These are phyloP conservation scores for Vigna angularis DNA, from an alignment of 306 rosid species.

Conservation along the genomic window DNA sequence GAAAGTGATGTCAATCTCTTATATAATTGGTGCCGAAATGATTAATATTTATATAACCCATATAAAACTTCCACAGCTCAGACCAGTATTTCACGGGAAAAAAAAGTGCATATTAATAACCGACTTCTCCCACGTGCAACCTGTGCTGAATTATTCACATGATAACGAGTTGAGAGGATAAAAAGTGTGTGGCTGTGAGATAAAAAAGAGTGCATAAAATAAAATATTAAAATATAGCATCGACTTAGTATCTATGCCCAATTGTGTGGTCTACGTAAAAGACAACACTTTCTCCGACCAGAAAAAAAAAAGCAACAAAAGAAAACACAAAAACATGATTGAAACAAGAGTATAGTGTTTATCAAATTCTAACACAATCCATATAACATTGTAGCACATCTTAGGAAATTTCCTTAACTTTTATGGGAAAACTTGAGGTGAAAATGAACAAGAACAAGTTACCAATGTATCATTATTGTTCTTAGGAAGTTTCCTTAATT, in stretches of 20 bases:
- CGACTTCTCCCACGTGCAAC: neutral
- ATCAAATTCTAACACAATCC: neutral
- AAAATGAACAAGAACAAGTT: neutral
- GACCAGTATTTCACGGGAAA: neutral
- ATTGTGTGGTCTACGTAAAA: neutral
- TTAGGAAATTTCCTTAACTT: conserved; percentile 37
- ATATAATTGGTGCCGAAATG: too few relatives aligned
- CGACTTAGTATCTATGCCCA: neutral
- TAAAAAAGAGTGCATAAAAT: too few relatives aligned
- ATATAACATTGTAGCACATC: conserved; percentile 3
- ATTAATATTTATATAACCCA: too few relatives aligned
- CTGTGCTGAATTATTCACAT: neutral
- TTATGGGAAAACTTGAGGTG: neutral
- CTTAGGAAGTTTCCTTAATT: conserved; percentile 31
- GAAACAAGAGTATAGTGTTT: neutral
- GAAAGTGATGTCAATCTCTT: too few relatives aligned
- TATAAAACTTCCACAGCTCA: too few relatives aligned
- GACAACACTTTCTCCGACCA: neutral
- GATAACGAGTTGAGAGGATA: neutral
- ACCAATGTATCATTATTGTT: neutral
- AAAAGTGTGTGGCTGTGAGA: neutral
- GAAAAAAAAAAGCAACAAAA: neutral
- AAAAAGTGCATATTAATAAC: neutral
- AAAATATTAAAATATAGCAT: neutral
- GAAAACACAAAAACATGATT: neutral